phyloP scores from a whole-genome alignment of 2,329 filamentous ascomycete species.

The Sporothrix mexicana region DNA sequence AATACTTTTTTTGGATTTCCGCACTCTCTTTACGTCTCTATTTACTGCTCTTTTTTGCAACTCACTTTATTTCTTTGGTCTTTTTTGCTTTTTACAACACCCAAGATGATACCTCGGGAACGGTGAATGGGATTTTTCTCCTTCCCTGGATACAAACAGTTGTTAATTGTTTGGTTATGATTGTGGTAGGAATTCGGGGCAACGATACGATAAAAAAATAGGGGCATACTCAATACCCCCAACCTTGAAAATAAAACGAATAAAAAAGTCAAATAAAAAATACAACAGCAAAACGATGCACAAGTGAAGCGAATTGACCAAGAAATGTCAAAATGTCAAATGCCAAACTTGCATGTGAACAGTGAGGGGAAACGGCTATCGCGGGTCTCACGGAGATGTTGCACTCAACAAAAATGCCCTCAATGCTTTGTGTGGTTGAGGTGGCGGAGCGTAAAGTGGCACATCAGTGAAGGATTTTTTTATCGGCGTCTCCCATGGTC shows the following conservation, averaged over 20 bases:
- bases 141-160: not conserved
- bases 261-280: not conserved
- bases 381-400: not conserved
- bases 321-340: no score
- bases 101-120: conserved; percentile 18
- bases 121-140: not conserved
- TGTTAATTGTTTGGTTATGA: no score
- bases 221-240: not conserved
- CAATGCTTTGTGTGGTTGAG: not conserved
- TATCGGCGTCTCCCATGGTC: not conserved
- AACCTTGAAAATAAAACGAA: not conserved
- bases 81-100: not conserved
- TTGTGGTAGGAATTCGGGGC: no score
- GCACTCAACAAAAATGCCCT: not conserved
- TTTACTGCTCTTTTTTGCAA: not conserved
- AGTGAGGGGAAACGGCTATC: not conserved
- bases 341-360: not conserved
- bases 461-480: not conserved
- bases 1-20: conserved; percentile 1
- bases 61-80: not conserved
- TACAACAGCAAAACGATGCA: not conserved
- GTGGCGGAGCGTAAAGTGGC: not conserved
- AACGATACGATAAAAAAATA: not conserved
- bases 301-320: not conserved
- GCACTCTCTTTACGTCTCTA: not conserved